Evolutionary conservation across 768 basidiomycete species (phyloP), one percentile per base, ranked within the genome.

Genomic region (Botryobasidium botryosum): DNA sequence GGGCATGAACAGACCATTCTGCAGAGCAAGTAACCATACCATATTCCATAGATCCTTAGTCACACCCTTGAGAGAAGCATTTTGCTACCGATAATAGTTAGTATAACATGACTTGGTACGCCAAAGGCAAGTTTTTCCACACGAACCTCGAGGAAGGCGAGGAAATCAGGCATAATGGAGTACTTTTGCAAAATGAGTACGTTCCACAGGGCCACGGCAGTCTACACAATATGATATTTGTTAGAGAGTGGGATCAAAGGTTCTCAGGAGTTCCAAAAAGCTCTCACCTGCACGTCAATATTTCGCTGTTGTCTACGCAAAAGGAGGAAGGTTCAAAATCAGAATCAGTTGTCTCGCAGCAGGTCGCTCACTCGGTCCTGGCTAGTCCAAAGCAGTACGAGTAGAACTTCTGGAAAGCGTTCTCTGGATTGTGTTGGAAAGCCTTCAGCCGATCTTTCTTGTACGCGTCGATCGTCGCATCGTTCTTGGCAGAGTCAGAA

Each of bases 41-140:
- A 87, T 87, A 46, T 61, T 71, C 85, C 85, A 90, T 6, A 86
- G 61, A 60, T 90, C 85, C 55, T 82, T 82, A 59, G 84, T 87
- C 12, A 76, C 73, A 0, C 77, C 79, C 55, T 77, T 85, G 61
- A 24, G n/a, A 13, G 18, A n/a, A 39, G 28, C 27, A 3, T 10
- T 23, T 24, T 23, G 27, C 4, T n/a, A 12, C n/a, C 15, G 1
- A 15, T 23, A 17, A 25, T 4, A 40, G 13, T 29, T 31, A 1
- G n/a, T 20, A 28, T n/a, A 44, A 35, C 32, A 37, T 24, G 3
- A 60, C n/a, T n/a, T n/a, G n/a, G n/a, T n/a, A n/a, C n/a, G n/a
- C n/a, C n/a, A n/a, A n/a, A n/a, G n/a, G n/a, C n/a, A n/a, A n/a
- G n/a, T n/a, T n/a, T n/a, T n/a, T n/a, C n/a, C n/a, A n/a, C n/a